These are phyloP conservation scores for Ogataea nonfermentans DNA, from an alignment of 805 yeast species.

Conservation along the genomic window DNA sequence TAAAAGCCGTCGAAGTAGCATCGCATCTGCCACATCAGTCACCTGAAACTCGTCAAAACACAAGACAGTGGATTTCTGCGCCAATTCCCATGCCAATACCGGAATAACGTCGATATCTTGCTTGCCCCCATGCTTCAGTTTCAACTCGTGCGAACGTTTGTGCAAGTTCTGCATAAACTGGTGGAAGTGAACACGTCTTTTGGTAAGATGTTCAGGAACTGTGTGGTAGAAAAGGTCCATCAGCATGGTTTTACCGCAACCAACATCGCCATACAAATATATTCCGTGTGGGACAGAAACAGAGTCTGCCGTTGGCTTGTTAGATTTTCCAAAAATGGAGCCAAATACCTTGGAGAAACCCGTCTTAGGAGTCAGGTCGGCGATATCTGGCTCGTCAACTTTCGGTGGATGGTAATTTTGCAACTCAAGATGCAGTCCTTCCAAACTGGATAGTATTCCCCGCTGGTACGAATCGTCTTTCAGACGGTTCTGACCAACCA, in stretches of 20 bases:
- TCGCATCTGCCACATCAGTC: slow-evolving; percentile 98
- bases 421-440: slow-evolving; percentile 56
- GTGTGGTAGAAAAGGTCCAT: slow-evolving; percentile 93
- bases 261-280: slow-evolving; percentile 94
- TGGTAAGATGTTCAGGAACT: slow-evolving; percentile 73
- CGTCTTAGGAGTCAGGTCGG: slow-evolving; percentile 48
- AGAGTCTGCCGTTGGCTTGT: slow-evolving; percentile 5
- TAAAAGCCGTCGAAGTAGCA: slow-evolving; percentile 79
- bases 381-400: slow-evolving; percentile 51
- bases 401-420: slow-evolving; percentile 59
- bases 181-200: slow-evolving; percentile 87
- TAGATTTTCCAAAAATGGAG: slow-evolving; percentile 28
- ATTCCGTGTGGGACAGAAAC: slow-evolving; percentile 69
- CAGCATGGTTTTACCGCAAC: slow-evolving; percentile 97
- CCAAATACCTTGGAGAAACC: slow-evolving; percentile 39
- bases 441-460: slow-evolving; percentile 60
- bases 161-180: slow-evolving; percentile 95
- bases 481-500: slow-evolving; percentile 42
- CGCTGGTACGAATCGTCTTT: slow-evolving; percentile 81
- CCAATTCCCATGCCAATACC: slow-evolving; percentile 75
- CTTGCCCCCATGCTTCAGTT: slow-evolving; percentile 59
- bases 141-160: slow-evolving; percentile 77
- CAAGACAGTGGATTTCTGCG: slow-evolving; percentile 69
- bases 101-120: slow-evolving; percentile 80
- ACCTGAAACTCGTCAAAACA: slow-evolving; percentile 98